Evolutionary conservation across 352 stramenopile genomes (phyloP), one percentile per base, ranked within the genome.

Genomic region (Phytopythium helicoides): DNA sequence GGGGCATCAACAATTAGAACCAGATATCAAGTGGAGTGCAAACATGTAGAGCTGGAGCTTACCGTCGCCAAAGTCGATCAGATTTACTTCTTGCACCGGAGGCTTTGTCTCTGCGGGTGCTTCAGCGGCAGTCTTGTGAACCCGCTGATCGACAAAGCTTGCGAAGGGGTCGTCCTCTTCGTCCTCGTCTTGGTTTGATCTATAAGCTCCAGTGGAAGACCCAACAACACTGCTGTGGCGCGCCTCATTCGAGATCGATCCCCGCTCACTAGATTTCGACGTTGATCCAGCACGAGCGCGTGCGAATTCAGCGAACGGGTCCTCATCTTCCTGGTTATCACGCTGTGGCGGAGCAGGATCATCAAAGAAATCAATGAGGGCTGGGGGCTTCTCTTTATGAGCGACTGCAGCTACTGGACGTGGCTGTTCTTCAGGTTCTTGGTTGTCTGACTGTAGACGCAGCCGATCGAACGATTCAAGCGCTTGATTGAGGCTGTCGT

Each of bases 1-100:
- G 8, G 45, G n/a, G 18, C 12, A 28, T 26, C 19, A 31, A 19
- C n/a, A 3, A 40, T 34, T 5, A 41, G 1, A 3, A n/a, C 33
- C 37, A 38, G 22, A 18, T 14, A 9, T 8, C n/a, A 5, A 6
- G 16, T 6, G 15, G 4, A 19, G 2, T 14, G 11, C 31, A 47
- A 3, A 1, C 3, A 14, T 4, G 3, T 15, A 38, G 22, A 38
- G 8, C 31, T 7, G 21, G 50, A 12, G 23, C 28, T 16, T 68
- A 87, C 73, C 69, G 54, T 86, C 73, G 70, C 75, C 87, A 39
- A 90, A 51, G 28, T 90, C 65, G 22, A 90, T 88, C 44, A 90
- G 52, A 41, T 86, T 63, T 35, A 72, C 81, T 16, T 62, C 50
- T 38, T 52, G 47, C 12, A 22, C 49, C 25, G 54, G 28, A 3